Evolutionary conservation across 164 flowering plant genomes (phyloP).

Genomic region (Euptelea pleiosperma): DNA sequence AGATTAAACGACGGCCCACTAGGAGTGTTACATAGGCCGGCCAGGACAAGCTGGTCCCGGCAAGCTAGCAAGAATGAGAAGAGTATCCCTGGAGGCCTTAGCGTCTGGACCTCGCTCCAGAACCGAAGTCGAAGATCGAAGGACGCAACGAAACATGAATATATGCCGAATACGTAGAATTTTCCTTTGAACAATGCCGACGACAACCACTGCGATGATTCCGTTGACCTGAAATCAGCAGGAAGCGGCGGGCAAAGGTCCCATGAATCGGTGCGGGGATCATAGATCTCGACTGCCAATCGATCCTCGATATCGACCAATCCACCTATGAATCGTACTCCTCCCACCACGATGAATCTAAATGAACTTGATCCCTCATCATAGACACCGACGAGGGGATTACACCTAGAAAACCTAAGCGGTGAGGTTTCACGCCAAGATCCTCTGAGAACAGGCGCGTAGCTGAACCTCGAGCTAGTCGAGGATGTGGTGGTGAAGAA

Average conservation of each 20-base stretch:
- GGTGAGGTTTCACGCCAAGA: conserved; percentile 46
- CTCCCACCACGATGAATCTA: conserved; percentile 62
- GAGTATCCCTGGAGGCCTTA: conserved; percentile 55
- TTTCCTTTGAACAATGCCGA: conserved; percentile 45
- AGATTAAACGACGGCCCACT: conserved; percentile 41
- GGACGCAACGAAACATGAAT: conserved; percentile 42
- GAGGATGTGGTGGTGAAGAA: conserved; percentile 41
- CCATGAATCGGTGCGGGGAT: conserved; percentile 44
- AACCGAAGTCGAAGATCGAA: conserved; percentile 37
- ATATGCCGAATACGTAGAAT: conserved; percentile 52
- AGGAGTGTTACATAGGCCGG: conserved; percentile 44
- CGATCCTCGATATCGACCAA: conserved; percentile 62
- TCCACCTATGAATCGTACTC: conserved; percentile 50
- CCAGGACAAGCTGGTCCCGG: conserved; percentile 43
- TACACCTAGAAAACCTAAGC: conserved; percentile 40
- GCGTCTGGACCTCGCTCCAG: conserved; percentile 58
- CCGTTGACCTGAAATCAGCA: conserved; percentile 41
- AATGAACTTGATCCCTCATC: conserved; percentile 9
- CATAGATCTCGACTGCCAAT: conserved; percentile 57
- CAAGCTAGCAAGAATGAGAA: conserved; percentile 58
- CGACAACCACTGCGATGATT: conserved; percentile 43
- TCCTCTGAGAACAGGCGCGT: conserved; percentile 30
- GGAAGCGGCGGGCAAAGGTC: conserved; percentile 60
- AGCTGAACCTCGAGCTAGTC: conserved; percentile 32
- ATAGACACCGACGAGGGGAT: conserved; percentile 58